Conservation (phyloP, 257 asterid species). For the Ajuga chamaepitys region DNA sequence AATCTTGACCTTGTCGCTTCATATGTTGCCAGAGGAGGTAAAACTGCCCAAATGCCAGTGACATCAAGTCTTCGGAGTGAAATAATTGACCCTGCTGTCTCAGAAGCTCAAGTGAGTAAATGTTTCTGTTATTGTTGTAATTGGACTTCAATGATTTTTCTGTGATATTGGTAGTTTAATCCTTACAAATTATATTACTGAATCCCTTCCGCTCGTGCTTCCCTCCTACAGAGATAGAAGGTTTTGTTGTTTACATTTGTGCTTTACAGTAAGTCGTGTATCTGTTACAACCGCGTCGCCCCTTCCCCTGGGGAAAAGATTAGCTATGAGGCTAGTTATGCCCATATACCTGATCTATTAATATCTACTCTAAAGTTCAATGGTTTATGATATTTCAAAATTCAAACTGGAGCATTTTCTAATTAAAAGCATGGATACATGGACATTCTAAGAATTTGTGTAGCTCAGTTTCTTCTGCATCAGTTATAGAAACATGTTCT, state of each 20-base stretch:
- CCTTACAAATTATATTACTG: background rate
- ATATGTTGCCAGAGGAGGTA: constrained; percentile 66
- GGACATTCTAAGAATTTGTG: background rate
- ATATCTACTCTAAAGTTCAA: background rate
- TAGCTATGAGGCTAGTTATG: too few relatives aligned
- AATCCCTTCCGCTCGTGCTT: background rate
- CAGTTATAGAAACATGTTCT: background rate
- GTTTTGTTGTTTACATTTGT: background rate
- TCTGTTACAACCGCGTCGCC: too few relatives aligned
- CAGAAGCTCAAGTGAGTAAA: constrained; percentile 72
- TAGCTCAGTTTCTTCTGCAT: background rate
- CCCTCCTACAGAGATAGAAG: background rate
- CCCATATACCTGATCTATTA: background rate
- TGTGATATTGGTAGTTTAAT: background rate
- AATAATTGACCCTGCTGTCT: constrained; percentile 62
- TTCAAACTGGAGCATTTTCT: background rate
- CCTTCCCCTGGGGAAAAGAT: too few relatives aligned
- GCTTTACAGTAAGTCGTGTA: background rate
- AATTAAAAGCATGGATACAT: background rate
- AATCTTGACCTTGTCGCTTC: constrained; percentile 70
- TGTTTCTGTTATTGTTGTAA: constrained; percentile 5
- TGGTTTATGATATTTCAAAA: background rate
- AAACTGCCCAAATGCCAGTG: constrained; percentile 60
- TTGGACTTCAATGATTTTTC: background rate
- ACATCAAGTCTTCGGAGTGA: constrained; percentile 58